Evolutionary conservation across 192 early-diverging fungal genomes (phyloP).

Genomic region (Allomyces javanicus): DNA sequence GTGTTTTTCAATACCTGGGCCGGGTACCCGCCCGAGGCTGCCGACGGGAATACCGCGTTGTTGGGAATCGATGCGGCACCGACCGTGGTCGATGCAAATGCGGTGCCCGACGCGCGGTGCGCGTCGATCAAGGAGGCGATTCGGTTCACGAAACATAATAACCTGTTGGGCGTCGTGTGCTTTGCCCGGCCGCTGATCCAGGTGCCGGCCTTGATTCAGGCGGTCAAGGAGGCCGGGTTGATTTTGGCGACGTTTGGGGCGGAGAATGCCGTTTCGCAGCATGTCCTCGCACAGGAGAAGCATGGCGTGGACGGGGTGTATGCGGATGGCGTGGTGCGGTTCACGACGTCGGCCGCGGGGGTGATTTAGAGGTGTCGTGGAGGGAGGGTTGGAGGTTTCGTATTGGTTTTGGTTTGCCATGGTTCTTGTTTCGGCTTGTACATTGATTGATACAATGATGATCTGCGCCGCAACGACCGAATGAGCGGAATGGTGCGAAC

Average conservation of each 20-base stretch:
- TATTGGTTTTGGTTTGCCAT: too few relatives aligned
- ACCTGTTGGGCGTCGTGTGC: slow-evolving; percentile 83
- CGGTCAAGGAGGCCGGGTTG: slow-evolving; percentile 80
- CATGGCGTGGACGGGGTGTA: slow-evolving; percentile 85
- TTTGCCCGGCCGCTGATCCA: slow-evolving; percentile 75
- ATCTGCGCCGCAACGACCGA: too few relatives aligned
- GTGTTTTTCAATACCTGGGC: slow-evolving; percentile 85
- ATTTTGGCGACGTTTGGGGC: slow-evolving; percentile 76
- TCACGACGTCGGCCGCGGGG: background rate
- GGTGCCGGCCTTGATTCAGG: slow-evolving; percentile 74
- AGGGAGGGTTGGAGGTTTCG: too few relatives aligned
- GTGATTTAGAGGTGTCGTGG: background rate
- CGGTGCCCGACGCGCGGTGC: background rate
- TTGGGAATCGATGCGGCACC: background rate
- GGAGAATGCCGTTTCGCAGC: slow-evolving; percentile 41
- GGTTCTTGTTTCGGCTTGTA: too few relatives aligned
- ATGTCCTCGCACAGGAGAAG: slow-evolving; percentile 51
- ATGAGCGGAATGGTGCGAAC: too few relatives aligned
- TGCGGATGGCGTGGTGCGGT: slow-evolving; percentile 34
- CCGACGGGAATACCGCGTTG: background rate
- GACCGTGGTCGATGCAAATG: background rate
- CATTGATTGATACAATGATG: too few relatives aligned
- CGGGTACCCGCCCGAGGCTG: slow-evolving; percentile 19
- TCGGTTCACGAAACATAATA: slow-evolving; percentile 74
- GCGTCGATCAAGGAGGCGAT: slow-evolving; percentile 81